Conservation (phyloP, 768 basidiomycete genomes). For the Amanita pseudoporphyria region DNA sequence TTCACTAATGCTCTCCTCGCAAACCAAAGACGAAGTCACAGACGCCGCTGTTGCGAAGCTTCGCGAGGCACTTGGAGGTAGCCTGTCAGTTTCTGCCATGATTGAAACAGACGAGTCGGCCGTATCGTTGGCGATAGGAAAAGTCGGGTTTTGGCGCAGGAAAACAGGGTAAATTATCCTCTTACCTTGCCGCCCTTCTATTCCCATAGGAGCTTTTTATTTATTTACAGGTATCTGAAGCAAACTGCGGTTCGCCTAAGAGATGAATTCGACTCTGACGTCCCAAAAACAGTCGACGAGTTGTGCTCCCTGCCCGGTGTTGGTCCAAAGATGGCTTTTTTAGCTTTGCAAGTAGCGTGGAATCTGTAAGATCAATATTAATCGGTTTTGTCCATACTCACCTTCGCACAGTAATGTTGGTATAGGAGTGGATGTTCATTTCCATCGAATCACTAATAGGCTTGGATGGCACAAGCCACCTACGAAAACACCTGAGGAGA, state of each 20-base stretch:
- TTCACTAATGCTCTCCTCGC: slow-evolving; percentile 91
- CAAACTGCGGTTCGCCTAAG: slow-evolving; percentile 58
- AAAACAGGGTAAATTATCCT: slow-evolving; percentile 63
- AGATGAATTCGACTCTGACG: slow-evolving; percentile 71
- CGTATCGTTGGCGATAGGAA: slow-evolving; percentile 72
- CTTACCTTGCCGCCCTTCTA: background rate
- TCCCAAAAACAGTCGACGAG: slow-evolving; percentile 83
- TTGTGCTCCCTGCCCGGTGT: slow-evolving; percentile 85
- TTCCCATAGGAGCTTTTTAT: no score
- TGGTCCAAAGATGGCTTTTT: slow-evolving; percentile 94
- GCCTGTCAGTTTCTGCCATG: slow-evolving; percentile 65
- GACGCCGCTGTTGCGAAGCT: slow-evolving; percentile 71
- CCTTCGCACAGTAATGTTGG: slow-evolving; percentile 58
- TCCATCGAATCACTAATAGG: slow-evolving; percentile 90
- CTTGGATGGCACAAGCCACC: slow-evolving; percentile 85
- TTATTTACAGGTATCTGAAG: slow-evolving; percentile 52
- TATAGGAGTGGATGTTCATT: slow-evolving; percentile 95
- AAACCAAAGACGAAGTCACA: slow-evolving; percentile 90
- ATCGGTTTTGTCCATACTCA: background rate
- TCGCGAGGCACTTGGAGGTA: slow-evolving; percentile 64
- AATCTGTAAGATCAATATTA: slow-evolving; percentile 43
- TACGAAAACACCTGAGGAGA: slow-evolving; percentile 84
- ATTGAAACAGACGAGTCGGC: slow-evolving; percentile 48
- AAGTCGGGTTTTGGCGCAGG: slow-evolving; percentile 89
- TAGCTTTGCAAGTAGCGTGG: slow-evolving; percentile 80